Base-by-base conservation (phyloP, 2,329 filamentous ascomycete genomes). In the Microdochium paspali region DNA sequence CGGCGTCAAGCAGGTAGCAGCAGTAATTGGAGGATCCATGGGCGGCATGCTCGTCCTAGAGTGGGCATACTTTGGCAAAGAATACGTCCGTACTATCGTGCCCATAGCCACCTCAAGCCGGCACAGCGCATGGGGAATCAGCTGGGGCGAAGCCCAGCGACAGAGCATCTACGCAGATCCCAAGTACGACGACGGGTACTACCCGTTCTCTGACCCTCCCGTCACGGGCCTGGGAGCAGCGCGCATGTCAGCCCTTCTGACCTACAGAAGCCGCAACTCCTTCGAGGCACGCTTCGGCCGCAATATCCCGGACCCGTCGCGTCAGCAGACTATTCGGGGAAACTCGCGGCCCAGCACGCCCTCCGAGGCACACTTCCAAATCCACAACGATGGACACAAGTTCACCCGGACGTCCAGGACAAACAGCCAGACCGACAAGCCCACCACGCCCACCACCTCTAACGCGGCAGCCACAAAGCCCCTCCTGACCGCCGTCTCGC, bases 111-210 rank as follows among this genome's bases (percentile, higher is more conserved):
- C 88, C 5, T 91, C 87, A 7, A 87, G 85, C 56, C 75, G 84
- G 39, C 89, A 93, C 65, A 91, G 87, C 58, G 88, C 88, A 4
- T 94, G 88, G 88, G 85, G 88, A 23, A 94, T 93, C 59, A 90
- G 85, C 66, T 94, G 88, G 88, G 87, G 87, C 39, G 88, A 93
- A 63, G 87, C 87, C 3, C 88, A 94, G 64, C 77, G 88, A 46
- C 87, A 93, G 68, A 90, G 86, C 74, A 97, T 98, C 63, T 98
- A 97, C 68, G 90, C 89, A 32, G 93, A 98, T 63, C 93, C 93
- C 26, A 97, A 96, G 70, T 98, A 98, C 65, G 90, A 96, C 52
- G 90, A 97, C 60, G 93, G 93, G 42, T 97, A 96, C 68, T 98
- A 97, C 63, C 60, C 81, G 1, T 94, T 93, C 58, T 77, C 86